These are phyloP conservation scores for Eucalyptus dawsonii DNA, from an alignment of 345 rosid genomes.

Conservation along the genomic window DNA sequence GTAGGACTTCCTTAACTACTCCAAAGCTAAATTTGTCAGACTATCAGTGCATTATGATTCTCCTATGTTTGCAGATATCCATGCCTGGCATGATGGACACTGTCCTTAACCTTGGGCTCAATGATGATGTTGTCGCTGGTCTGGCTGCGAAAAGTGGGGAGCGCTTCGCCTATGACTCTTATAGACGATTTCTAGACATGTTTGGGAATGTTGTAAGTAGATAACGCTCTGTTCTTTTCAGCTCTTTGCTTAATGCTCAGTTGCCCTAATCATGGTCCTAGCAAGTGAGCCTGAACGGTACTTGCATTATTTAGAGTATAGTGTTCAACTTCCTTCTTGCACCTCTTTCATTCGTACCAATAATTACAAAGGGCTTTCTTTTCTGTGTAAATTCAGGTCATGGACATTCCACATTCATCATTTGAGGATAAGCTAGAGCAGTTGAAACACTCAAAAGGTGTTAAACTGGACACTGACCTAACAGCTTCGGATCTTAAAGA, in stretches of 20 bases:
- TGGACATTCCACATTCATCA: constrained; percentile 77
- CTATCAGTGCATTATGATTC: not conserved
- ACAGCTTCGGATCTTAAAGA: constrained; percentile 70
- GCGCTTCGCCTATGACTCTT: constrained; percentile 88
- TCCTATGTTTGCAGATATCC: constrained; percentile 34
- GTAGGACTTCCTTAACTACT: constrained; percentile 22
- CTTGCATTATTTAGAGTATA: not conserved
- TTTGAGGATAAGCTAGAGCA: constrained; percentile 70
- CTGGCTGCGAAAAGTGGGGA: constrained; percentile 80
- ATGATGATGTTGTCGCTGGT: constrained; percentile 71
- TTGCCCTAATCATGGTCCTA: not conserved
- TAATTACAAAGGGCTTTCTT: not conserved
- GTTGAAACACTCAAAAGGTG: constrained; percentile 57
- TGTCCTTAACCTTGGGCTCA: constrained; percentile 88
- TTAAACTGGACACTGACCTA: constrained; percentile 56
- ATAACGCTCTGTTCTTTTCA: not conserved
- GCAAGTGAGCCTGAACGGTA: not conserved
- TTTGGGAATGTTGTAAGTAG: constrained; percentile 87
- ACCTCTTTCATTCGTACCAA: not conserved
- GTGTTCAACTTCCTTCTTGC: not conserved
- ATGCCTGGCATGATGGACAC: constrained; percentile 99
- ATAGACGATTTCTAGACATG: constrained; percentile 94
- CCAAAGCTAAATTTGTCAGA: not conserved
- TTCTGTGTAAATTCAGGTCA: constrained; percentile 26
- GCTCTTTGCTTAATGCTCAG: not conserved